A percentile compares a stretch with the other conserved stretches of the same genome.
phyloP scores from a whole-genome alignment of 2,329 filamentous ascomycete species.

The Aspergillus quadricinctus region DNA sequence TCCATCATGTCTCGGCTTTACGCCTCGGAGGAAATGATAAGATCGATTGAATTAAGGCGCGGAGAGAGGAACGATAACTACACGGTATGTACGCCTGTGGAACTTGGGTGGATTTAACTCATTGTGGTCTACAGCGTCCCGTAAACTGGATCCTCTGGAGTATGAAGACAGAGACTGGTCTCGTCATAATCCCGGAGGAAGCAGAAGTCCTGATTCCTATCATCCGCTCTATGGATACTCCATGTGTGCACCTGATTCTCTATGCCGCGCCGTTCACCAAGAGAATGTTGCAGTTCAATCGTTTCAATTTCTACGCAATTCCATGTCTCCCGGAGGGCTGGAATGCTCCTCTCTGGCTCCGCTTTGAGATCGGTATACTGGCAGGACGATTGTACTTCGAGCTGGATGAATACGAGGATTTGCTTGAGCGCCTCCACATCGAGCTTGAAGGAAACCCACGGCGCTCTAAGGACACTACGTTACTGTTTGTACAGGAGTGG shows the following conservation, averaged over 20 bases:
- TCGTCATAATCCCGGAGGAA: constrained; percentile 62
- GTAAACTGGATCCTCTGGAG: constrained; percentile 63
- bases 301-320: constrained; percentile 49
- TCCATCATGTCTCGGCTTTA: constrained; percentile 4
- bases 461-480: constrained; percentile 1
- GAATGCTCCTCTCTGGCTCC: constrained; percentile 50
- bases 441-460: not conserved
- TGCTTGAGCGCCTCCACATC: not conserved
- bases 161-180: constrained; percentile 40
- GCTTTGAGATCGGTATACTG: constrained; percentile 57
- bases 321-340: constrained; percentile 44
- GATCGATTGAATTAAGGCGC: constrained; percentile 7
- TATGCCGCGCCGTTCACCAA: constrained; percentile 60
- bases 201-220: constrained; percentile 52
- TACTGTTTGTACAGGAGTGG: constrained; percentile 30
- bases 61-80: constrained; percentile 6
- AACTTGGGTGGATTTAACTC: not conserved
- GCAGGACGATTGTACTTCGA: constrained; percentile 55
- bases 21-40: constrained; percentile 11
- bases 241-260: constrained; percentile 45
- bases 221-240: constrained; percentile 23
- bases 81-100: constrained; percentile 3
- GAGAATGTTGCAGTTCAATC: constrained; percentile 57
- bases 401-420: constrained; percentile 19
- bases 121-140: constrained; percentile 4